Conservation (phyloP, 1,139 yeast genomes). For the Kodamaea fungicola region DNA sequence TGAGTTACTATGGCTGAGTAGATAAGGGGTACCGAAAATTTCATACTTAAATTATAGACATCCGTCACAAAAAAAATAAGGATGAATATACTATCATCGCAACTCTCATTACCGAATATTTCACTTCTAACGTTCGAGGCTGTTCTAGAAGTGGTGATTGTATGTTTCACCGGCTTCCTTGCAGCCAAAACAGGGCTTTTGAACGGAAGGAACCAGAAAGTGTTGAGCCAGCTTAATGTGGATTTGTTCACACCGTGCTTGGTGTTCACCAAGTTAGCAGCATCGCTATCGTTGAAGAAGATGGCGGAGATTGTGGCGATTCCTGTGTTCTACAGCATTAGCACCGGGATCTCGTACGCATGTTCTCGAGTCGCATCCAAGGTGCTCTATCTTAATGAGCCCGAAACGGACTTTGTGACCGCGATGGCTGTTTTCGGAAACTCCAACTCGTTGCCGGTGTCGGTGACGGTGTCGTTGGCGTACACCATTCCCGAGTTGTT, state of each 20-base stretch:
- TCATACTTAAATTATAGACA: background rate
- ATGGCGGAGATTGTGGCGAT: slow-evolving; percentile 67
- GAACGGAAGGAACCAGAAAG: slow-evolving; percentile 60
- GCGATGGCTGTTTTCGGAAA: slow-evolving; percentile 91
- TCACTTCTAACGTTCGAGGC: slow-evolving; percentile 73
- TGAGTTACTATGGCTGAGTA: background rate
- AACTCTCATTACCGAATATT: slow-evolving; percentile 51
- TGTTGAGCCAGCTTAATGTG: slow-evolving; percentile 65
- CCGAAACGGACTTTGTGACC: slow-evolving; percentile 76
- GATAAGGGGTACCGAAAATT: background rate
- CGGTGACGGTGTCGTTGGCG: slow-evolving; percentile 66
- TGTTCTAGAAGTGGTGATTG: slow-evolving; percentile 70
- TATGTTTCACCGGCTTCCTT: slow-evolving; percentile 68
- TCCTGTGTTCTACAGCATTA: slow-evolving; percentile 66
- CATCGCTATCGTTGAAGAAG: slow-evolving; percentile 64
- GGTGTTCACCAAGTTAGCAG: slow-evolving; percentile 76
- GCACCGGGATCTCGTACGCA: slow-evolving; percentile 57
- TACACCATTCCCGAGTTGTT: slow-evolving; percentile 67
- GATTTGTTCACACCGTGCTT: slow-evolving; percentile 82
- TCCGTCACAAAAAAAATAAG: background rate
- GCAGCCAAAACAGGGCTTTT: slow-evolving; percentile 63
- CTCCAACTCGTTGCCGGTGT: slow-evolving; percentile 78
- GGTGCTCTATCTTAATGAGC: slow-evolving; percentile 49
- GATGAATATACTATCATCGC: slow-evolving; percentile 8
- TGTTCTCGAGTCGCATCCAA: slow-evolving; percentile 52